phyloP scores from a whole-genome alignment of 108 stramenopile genomes.

The Cyclotella atomus region DNA sequence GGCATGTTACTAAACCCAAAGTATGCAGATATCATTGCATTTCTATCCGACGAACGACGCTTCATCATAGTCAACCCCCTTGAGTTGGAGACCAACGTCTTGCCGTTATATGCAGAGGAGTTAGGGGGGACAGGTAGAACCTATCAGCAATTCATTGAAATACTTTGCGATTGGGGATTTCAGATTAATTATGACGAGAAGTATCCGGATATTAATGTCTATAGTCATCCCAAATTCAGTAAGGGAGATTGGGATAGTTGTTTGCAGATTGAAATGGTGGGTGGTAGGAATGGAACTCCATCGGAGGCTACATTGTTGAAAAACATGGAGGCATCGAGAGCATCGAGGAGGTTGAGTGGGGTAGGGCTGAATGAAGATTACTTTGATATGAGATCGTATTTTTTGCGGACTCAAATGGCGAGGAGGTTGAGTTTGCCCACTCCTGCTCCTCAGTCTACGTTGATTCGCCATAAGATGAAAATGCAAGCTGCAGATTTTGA shows the following conservation, averaged over 20 bases:
- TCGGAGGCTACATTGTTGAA: background rate
- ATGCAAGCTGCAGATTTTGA: background rate
- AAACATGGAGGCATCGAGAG: constrained; percentile 1
- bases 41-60: constrained; percentile 27
- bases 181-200: constrained; percentile 11
- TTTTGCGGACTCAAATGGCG: background rate
- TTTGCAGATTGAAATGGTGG: constrained; percentile 5
- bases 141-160: constrained; percentile 20
- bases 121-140: background rate
- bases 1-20: constrained; percentile 23
- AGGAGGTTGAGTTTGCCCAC: constrained; percentile 3
- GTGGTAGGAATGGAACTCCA: too few species aligned
- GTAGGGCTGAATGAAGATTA: background rate
- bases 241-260: constrained; percentile 60
- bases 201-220: constrained; percentile 61
- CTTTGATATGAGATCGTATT: background rate
- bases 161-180: constrained; percentile 34
- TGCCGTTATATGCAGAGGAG: constrained; percentile 24
- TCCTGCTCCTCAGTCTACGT: background rate
- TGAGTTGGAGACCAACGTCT: constrained; percentile 11
- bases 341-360: background rate
- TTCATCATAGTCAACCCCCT: constrained; percentile 34
- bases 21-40: constrained; percentile 19
- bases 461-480: background rate
- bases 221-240: constrained; percentile 65